Percentiles rank a stretch among this genome's conserved stretches.
Evolutionary conservation across 371 early-diverging fungal genomes (phyloP).

Genomic region (Mortierella sp.): DNA sequence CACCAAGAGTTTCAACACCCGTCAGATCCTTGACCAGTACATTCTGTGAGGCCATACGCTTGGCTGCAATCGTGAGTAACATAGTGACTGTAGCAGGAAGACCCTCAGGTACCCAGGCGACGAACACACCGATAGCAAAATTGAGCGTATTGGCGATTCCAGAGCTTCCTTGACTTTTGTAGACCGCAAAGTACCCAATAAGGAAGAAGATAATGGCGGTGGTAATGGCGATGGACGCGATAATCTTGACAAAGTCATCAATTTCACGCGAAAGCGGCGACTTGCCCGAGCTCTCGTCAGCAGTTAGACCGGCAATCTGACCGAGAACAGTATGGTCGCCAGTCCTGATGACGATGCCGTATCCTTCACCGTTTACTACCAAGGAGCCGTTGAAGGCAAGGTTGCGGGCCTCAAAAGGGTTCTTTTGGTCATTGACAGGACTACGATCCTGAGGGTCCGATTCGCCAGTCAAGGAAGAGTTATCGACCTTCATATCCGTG

Average conservation of each 20-base stretch:
- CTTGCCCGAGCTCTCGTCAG: conserved; percentile 71
- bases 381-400: conserved; percentile 88
- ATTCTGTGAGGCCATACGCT: conserved; percentile 86
- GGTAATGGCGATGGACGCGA: conserved; percentile 79
- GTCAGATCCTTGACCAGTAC: conserved; percentile 93
- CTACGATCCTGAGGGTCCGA: conserved; percentile 86
- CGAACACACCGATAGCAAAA: conserved; percentile 89
- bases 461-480: conserved; percentile 94
- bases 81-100: conserved; percentile 89
- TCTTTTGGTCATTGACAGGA: conserved; percentile 63
- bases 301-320: conserved; percentile 90
- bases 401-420: conserved; percentile 90
- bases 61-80: conserved; percentile 90
- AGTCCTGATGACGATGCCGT: conserved; percentile 89
- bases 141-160: conserved; percentile 72
- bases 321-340: conserved; percentile 93
- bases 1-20: conserved; percentile 94
- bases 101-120: conserved; percentile 92
- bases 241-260: conserved; percentile 82
- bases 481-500: conserved; percentile 91
- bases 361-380: conserved; percentile 86
- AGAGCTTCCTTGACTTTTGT: conserved; percentile 56
- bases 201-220: conserved; percentile 81
- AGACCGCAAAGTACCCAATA: conserved; percentile 61
- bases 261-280: conserved; percentile 84